Conservation (phyloP, 2,329 filamentous ascomycete species). For the Colletotrichum chrysophilum region DNA sequence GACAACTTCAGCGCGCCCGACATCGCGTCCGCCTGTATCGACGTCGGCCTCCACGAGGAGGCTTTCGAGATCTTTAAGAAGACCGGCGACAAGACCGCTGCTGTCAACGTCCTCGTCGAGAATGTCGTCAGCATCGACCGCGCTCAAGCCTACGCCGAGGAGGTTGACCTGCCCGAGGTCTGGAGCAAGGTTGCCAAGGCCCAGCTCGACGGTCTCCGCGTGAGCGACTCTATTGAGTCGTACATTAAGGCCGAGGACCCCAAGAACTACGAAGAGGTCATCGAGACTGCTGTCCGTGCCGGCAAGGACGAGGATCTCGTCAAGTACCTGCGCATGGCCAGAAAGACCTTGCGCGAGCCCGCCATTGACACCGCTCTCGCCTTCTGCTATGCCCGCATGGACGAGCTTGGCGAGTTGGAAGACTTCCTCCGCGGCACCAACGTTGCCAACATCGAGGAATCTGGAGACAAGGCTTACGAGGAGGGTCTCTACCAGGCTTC, state of each 20-base stretch:
- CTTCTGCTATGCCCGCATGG: slow-evolving; percentile 90
- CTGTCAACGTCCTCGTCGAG: slow-evolving; percentile 91
- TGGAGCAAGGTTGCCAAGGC: slow-evolving; percentile 99
- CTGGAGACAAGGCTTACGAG: slow-evolving; percentile 95
- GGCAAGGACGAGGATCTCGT: slow-evolving; percentile 98
- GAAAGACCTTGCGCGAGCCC: slow-evolving; percentile 94
- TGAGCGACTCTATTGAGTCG: slow-evolving; percentile 91
- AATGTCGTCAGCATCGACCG: slow-evolving; percentile 98
- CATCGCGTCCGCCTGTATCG: slow-evolving; percentile 90
- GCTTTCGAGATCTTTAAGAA: slow-evolving; percentile 99
- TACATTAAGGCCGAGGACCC: slow-evolving; percentile 96
- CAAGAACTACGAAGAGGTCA: slow-evolving; percentile 93
- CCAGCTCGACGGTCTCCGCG: slow-evolving; percentile 92
- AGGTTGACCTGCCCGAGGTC: slow-evolving; percentile 91
- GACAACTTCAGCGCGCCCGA: slow-evolving; percentile 90
- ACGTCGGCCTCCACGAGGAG: slow-evolving; percentile 94
- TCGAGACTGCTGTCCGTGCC: slow-evolving; percentile 92
- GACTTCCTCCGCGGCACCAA: slow-evolving; percentile 94
- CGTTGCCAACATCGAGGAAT: slow-evolving; percentile 94
- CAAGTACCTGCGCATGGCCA: slow-evolving; percentile 95
- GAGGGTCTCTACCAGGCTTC: slow-evolving; percentile 95
- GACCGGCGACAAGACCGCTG: slow-evolving; percentile 84
- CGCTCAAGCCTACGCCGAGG: slow-evolving; percentile 93
- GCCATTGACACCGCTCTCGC: slow-evolving; percentile 92
- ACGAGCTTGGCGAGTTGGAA: slow-evolving; percentile 91